Evolutionary conservation across 306 rosid genomes (phyloP), one percentile per base, ranked within the genome.

Genomic region (Dalbergia cochinchinensis): DNA sequence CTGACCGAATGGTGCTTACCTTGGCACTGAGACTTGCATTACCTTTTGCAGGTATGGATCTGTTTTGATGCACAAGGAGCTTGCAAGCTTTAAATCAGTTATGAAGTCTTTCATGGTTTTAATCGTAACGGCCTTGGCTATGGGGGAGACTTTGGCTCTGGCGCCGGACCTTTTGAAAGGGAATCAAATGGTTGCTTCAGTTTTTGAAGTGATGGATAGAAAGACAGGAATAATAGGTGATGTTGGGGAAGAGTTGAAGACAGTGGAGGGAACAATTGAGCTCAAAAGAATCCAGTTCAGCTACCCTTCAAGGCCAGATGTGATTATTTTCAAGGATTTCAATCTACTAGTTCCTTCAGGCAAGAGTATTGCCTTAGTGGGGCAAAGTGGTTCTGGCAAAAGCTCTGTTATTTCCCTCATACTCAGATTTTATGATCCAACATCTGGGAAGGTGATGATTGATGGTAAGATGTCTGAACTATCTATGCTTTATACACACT

Each of bases 361-460:
- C 19, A 90, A 85, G 76, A 90, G 94, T 81, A 73, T 92, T 78
- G 99, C 99, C 20, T 79, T 95, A 34, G 98, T 91, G 48, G 98
- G 99, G 37, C 99, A 92, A 85, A 95, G 99, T 75, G 99, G 99
- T 22, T 92, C 99, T 16, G 99, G 99, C n/a, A 95, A 95, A 90
- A 95, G 99, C 94, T 95, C 99, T 35, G 92, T 95, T 73, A 83
- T 92, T 69, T 88, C 98, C 69, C 89, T 95, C 11, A 86, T 92
- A 63, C 94, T 95, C 88, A 86, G 98, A 71, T 95, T 91, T 88
- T 95, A 95, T 9, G 97, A 95, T 85, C 96, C 99, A 41, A 57
- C 68, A 0, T 69, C 96, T 8, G 98, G 99, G 74, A 95, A 77
- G 84, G 94, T 95, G 80, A 67, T 89, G 90, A 87, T 95, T 57